phyloP scores from a whole-genome alignment of 768 basidiomycete genomes.

The Tylopilus rubrobrunneus region DNA sequence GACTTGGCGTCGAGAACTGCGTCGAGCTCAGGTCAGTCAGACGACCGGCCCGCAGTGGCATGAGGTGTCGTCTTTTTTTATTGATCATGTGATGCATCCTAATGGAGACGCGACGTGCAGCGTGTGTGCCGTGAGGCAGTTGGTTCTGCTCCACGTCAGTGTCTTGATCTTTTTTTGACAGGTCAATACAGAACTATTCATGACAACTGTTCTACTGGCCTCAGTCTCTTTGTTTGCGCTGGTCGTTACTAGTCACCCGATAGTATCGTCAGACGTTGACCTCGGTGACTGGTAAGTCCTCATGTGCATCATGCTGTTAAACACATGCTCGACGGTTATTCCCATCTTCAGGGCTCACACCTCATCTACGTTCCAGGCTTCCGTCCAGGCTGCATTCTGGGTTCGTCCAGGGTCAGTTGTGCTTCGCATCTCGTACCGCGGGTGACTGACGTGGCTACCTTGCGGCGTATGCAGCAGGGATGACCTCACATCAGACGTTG shows the following conservation, averaged over 20 bases:
- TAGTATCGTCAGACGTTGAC: constrained; percentile 24
- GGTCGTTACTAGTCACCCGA: constrained; percentile 41
- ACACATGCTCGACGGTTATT: constrained; percentile 15
- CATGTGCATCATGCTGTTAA: constrained; percentile 3
- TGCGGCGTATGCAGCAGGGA: constrained; percentile 16
- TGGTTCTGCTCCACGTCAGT: constrained; percentile 17
- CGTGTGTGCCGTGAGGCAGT: constrained; percentile 24
- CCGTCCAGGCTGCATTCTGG: constrained; percentile 35
- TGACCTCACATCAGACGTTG: constrained; percentile 16
- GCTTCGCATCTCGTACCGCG: not conserved
- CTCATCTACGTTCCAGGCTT: constrained; percentile 25
- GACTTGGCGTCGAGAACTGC: not conserved
- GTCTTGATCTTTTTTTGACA: not conserved
- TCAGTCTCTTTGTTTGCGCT: constrained; percentile 40
- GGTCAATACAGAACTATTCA: constrained; percentile 11
- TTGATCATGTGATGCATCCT: constrained; percentile 25
- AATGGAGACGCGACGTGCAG: constrained; percentile 22
- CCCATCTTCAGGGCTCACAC: constrained; percentile 7
- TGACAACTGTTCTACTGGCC: constrained; percentile 38
- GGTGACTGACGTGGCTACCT: constrained; percentile 11
- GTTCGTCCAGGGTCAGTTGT: constrained; percentile 35
- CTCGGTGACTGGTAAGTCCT: constrained; percentile 28
- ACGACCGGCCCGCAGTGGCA: constrained; percentile 4
- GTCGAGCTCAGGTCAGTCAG: not conserved
- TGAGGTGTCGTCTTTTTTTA: not conserved